phyloP scores from a whole-genome alignment of 768 basidiomycete genomes.

The Phylloporus sp. region DNA sequence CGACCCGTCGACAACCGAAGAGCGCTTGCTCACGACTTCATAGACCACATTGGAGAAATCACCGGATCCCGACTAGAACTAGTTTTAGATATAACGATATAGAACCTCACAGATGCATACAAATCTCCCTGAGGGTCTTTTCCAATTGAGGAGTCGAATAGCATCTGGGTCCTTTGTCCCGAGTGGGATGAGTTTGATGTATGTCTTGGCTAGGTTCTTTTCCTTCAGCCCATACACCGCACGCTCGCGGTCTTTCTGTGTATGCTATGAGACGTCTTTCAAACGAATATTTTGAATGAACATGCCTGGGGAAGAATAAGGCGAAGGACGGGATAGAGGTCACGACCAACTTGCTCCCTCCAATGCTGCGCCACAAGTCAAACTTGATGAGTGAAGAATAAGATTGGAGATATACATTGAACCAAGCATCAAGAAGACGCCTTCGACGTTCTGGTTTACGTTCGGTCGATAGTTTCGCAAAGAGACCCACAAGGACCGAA shows the following conservation, averaged over 20 bases:
- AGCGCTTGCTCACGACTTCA: constrained; percentile 82
- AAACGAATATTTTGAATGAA: not conserved
- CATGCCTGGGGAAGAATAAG: constrained; percentile 85
- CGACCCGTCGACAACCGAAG: constrained; percentile 70
- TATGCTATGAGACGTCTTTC: not conserved
- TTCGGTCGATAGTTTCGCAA: constrained; percentile 70
- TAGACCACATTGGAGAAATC: constrained; percentile 86
- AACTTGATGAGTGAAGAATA: not conserved
- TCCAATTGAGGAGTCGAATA: constrained; percentile 85
- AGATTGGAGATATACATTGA: constrained; percentile 53
- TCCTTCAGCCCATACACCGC: constrained; percentile 94
- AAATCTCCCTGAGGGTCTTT: constrained; percentile 65
- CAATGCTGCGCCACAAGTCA: constrained; percentile 56
- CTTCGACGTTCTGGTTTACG: constrained; percentile 70
- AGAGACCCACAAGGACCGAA: constrained; percentile 61
- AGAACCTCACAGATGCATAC: constrained; percentile 37
- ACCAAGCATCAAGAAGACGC: constrained; percentile 72
- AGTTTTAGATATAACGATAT: not conserved
- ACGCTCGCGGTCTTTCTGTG: constrained; percentile 89
- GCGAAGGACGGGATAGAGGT: constrained; percentile 86
- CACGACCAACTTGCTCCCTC: constrained; percentile 80
- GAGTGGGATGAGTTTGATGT: constrained; percentile 86
- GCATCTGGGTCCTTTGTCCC: constrained; percentile 78
- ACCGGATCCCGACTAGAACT: constrained; percentile 61
- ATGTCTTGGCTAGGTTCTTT: constrained; percentile 87